A percentile compares a stretch with the other conserved stretches of the same genome.
Evolutionary conservation across 495 filamentous ascomycete species (phyloP).

Genomic region (Bathelium albidoporum): DNA sequence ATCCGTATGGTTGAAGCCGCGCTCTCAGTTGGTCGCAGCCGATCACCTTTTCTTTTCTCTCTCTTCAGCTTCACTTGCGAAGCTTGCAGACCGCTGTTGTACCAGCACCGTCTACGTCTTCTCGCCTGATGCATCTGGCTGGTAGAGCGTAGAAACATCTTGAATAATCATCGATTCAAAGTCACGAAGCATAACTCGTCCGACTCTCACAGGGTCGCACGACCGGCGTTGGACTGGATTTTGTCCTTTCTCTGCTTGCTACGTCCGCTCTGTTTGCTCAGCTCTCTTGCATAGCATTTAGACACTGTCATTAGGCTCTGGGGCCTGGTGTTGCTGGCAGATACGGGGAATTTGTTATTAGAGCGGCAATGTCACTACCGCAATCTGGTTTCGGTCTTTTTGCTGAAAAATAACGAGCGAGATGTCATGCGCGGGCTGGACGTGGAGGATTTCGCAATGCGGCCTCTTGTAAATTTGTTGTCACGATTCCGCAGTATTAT

Average conservation of each 20-base stretch:
- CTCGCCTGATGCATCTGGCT: neutral
- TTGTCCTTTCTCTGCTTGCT: neutral
- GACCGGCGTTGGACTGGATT: neutral
- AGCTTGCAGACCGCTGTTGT: neutral
- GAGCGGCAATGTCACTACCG: neutral
- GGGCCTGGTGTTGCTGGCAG: neutral
- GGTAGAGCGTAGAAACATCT: neutral
- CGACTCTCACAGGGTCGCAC: neutral
- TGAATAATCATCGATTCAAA: neutral
- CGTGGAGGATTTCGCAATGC: neutral
- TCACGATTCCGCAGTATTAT: neutral
- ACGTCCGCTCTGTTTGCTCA: neutral
- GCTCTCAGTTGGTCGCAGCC: neutral
- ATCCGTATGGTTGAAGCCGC: neutral
- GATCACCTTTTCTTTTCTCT: neutral
- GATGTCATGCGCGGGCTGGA: neutral
- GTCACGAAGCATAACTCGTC: neutral
- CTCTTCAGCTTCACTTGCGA: neutral
- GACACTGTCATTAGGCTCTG: neutral
- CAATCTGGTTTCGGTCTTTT: neutral
- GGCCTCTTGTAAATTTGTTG: neutral
- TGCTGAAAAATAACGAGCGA: neutral
- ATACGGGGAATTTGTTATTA: neutral
- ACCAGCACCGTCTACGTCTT: neutral
- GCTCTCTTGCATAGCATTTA: conserved; percentile 4